These are phyloP conservation scores for Penicillium paxilli DNA, from an alignment of 495 filamentous ascomycete genomes.

Conservation along the genomic window DNA sequence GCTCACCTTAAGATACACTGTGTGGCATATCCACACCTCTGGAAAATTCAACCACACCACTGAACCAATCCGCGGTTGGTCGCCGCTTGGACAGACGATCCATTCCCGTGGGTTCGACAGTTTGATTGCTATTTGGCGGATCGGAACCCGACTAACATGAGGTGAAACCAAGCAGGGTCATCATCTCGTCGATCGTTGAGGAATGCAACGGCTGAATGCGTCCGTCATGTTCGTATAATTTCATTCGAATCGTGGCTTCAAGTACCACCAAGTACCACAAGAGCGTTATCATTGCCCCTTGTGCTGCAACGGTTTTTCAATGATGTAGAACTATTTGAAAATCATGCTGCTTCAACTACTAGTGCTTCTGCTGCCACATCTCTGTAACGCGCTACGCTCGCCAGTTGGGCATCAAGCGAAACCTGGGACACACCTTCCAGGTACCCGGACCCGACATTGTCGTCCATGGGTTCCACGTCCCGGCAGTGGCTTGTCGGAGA, in stretches of 20 bases:
- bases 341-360: no score
- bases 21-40: not conserved
- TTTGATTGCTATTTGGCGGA: conserved; percentile 24
- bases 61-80: conserved; percentile 13
- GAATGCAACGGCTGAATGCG: not conserved
- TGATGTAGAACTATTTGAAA: no score
- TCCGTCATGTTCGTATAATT: not conserved
- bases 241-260: not conserved
- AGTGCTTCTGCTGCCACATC: not conserved
- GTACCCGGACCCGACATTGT: conserved; percentile 10
- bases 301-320: not conserved
- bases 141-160: conserved; percentile 21
- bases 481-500: conserved; percentile 23
- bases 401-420: not conserved
- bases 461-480: conserved; percentile 12
- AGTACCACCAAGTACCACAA: not conserved
- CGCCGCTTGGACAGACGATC: conserved; percentile 32
- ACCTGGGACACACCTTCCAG: not conserved
- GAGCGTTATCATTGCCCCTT: not conserved
- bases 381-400: not conserved
- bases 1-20: not conserved
- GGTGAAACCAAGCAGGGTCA: conserved; percentile 31
- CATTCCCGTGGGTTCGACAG: conserved; percentile 29
- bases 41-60: not conserved
- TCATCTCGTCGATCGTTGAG: conserved; percentile 30